These are phyloP conservation scores for Cupressus sempervirens DNA, from an alignment of 75 land plant genomes.

Conservation along the genomic window DNA sequence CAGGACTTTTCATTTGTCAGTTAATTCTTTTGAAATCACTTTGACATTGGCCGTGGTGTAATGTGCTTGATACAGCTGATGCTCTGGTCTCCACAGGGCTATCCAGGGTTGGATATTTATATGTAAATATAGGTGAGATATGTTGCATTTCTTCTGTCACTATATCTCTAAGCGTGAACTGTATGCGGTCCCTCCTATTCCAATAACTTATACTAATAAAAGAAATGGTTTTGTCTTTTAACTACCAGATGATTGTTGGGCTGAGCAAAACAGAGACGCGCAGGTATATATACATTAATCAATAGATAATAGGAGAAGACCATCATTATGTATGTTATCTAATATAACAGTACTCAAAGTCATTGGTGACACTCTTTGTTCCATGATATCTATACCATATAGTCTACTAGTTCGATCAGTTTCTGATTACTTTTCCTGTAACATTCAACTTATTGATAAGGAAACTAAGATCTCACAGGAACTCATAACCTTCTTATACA, in stretches of 20 bases:
- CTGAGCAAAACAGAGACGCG: conserved; percentile 26
- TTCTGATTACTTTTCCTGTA: background rate
- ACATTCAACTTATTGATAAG: background rate
- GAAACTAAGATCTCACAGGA: background rate
- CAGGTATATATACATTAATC: conserved; percentile 14
- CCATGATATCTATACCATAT: background rate
- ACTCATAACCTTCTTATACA: conserved; percentile 2
- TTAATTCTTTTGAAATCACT: background rate
- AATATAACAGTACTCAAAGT: background rate
- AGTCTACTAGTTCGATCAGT: background rate
- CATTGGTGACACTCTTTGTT: background rate
- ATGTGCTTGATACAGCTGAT: conserved; percentile 58
- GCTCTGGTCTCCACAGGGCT: conserved; percentile 75
- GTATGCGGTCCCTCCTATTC: background rate
- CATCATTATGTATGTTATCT: background rate
- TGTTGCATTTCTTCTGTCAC: background rate
- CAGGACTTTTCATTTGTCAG: background rate
- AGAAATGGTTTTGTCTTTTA: background rate
- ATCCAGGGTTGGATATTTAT: conserved; percentile 54
- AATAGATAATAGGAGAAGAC: background rate
- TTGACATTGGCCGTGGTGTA: background rate
- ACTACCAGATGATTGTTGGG: conserved; percentile 58
- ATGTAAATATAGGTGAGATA: conserved; percentile 63
- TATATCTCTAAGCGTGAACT: background rate
- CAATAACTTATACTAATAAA: background rate